Base-by-base conservation (phyloP, 2,329 filamentous ascomycete genomes). In the Alternaria novae-zelandiae region DNA sequence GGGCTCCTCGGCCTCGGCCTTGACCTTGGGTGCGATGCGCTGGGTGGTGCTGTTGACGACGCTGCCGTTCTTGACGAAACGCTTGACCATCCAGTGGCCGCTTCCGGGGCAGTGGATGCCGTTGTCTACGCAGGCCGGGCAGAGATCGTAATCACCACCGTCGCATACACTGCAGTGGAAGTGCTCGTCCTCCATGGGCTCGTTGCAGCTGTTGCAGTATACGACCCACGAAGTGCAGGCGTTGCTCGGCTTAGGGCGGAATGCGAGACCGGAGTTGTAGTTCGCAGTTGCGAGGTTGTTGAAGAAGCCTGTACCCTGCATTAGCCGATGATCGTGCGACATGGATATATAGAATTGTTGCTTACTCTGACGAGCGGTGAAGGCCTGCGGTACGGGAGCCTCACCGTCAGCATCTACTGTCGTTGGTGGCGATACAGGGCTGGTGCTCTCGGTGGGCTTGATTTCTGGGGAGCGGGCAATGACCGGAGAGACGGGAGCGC, bases 111-210 rank as follows among this genome's bases (percentile, higher is more conserved):
- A 99, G 44, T 91, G 87, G 61, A 91, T 85, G 67, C 94, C 94
- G 45, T 85, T 83, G 54, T 89, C 86, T 51, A 97, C 88, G 74
- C 96, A 99, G 6, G 84, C 80, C 68, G 89, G 86, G 85, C 96
- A 99, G 28, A 99, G 87, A 76, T 99, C 96, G 74, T 94, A 99
- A 79, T 99, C 96, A 44, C 95, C 96, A 61, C 91, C 88, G 68
- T 98, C 93, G 78, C 96, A 99, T 61, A 91, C 92, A 69, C 92
- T 92, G 85, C 96, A 99, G 82, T 99, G 96, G 81, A 92, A 99
- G 81, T 99, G 95, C 55, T 89, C 87, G 71, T 93, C 89, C 26
- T 90, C 87, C 74, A 97, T 93, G 45, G 89, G 88, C 65, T 84
- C 85, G 70, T 93, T 91, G 81, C 96, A 99, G 78, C 88, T 87